Base-by-base conservation (phyloP, 352 stramenopile species). In the Blastocystis sp. region DNA sequence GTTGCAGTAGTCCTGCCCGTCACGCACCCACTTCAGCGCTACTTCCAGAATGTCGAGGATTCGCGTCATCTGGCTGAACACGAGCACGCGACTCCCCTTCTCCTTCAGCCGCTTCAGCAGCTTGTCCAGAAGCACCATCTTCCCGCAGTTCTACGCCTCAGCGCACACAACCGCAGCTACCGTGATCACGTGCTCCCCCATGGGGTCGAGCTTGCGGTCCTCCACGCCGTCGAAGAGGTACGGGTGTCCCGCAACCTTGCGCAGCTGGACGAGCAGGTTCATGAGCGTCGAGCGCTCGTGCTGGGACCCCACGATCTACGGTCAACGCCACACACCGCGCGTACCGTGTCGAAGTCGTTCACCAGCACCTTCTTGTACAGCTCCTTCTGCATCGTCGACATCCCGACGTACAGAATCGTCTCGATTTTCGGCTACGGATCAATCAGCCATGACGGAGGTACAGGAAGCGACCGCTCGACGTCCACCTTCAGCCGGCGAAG, bases 231-330 rank as follows among this genome's bases (percentile, higher is more conserved):
- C 91, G 90, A 99, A 98, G n/a, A 99, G 92, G 90, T 98, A 99
- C 33, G 97, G 97, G 91, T 99, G 97, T 90, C 99, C 99, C 92
- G 95, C 98, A 10, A 98, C 95, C 91, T 99, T 99, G 35, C 97
- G 95, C n/a, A 99, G 92, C 92, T 99, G 97, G 97, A 99, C 98
- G 13, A 99, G 92, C 55, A 98, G 96, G 91, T 99, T 99, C 55
- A 98, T 96, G 70, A 99, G 92, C 4, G 50, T 93, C 35, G 59
- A 50, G 12, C 45, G 67, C 29, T 90, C 81, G 19, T 21, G 24
- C 0, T 67, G 67, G 33, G 59, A 62, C 16, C 29, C 65, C 41
- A 81, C 81, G 24, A 70, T 24, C 61, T 66, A 82, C n/a, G 41
- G 10, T 26, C 4, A 3, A 69, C 3, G 3, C 79, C 19, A 16